A percentile compares a stretch with the other conserved stretches of the same genome.
Conservation (phyloP, 192 early-diverging fungal species). For the Coemansia sp. region DNA sequence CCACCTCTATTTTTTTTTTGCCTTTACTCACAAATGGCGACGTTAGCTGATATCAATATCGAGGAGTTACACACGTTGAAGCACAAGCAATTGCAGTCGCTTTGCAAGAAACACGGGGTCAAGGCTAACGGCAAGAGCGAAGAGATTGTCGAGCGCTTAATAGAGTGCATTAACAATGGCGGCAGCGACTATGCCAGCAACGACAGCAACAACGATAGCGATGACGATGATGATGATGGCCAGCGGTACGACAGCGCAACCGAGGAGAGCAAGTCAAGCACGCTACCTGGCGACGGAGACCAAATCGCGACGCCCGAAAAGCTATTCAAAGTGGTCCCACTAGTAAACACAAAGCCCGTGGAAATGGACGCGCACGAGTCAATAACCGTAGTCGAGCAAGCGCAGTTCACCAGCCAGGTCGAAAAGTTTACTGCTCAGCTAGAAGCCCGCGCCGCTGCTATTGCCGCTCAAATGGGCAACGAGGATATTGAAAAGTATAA, state of each 20-base stretch:
- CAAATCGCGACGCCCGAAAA: constrained; percentile 8
- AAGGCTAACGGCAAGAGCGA: constrained; percentile 51
- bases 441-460: constrained; percentile 29
- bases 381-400: constrained; percentile 4
- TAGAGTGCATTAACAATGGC: constrained; percentile 10
- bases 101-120: constrained; percentile 52
- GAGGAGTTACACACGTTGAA: constrained; percentile 40
- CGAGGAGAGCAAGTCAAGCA: neutral
- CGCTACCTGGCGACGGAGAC: neutral
- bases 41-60: constrained; percentile 18
- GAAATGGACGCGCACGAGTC: constrained; percentile 25
- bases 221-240: constrained; percentile 9
- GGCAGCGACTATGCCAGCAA: neutral
- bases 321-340: constrained; percentile 27
- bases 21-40: constrained; percentile 4
- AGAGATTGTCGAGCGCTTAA: constrained; percentile 40
- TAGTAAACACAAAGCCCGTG: neutral
- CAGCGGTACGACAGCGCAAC: neutral
- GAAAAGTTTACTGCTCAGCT: constrained; percentile 37
- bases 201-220: constrained; percentile 5
- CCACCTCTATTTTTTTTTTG: neutral
- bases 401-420: constrained; percentile 21
- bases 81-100: constrained; percentile 49
- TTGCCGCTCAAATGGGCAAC: constrained; percentile 34
- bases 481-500: constrained; percentile 21